phyloP scores from a whole-genome alignment of 2,329 filamentous ascomycete genomes.

The Xylariaceae sp. region DNA sequence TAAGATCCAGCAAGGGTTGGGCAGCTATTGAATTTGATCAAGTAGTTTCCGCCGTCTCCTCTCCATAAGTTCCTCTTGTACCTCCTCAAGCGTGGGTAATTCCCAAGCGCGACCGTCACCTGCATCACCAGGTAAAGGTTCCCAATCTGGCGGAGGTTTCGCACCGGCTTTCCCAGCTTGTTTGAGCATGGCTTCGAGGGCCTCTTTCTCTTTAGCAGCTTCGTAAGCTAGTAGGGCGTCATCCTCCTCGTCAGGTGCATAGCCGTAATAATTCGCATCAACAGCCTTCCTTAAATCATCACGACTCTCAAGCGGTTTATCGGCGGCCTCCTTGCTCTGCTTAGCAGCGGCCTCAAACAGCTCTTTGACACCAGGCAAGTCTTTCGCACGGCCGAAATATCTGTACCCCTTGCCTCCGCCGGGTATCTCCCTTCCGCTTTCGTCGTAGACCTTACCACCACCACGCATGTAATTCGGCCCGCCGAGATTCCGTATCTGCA shows the following conservation, averaged over 20 bases:
- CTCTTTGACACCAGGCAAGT: constrained; percentile 93
- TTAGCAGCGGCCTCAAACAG: constrained; percentile 80
- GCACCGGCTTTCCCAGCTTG: constrained; percentile 44
- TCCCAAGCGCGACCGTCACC: constrained; percentile 82
- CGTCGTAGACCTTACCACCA: constrained; percentile 68
- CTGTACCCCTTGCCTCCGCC: constrained; percentile 85
- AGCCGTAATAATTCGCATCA: constrained; percentile 94
- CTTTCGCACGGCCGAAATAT: constrained; percentile 86
- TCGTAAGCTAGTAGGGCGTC: constrained; percentile 77
- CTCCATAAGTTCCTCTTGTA: constrained; percentile 90
- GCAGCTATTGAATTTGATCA: constrained; percentile 60
- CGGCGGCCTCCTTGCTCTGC: constrained; percentile 48
- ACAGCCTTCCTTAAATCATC: constrained; percentile 71
- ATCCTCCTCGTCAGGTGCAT: constrained; percentile 88
- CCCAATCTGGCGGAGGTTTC: constrained; percentile 67
- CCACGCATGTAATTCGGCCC: constrained; percentile 94
- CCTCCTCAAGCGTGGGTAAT: constrained; percentile 81
- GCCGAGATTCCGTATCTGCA: constrained; percentile 91
- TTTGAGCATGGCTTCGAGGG: constrained; percentile 62
- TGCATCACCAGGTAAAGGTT: constrained; percentile 78
- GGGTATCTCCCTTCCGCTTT: constrained; percentile 66
- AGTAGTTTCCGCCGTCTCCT: constrained; percentile 77
- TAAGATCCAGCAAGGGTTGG: too few species aligned
- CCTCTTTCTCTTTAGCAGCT: constrained; percentile 76
- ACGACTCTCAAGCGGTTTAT: constrained; percentile 63